Percentiles rank a stretch among this genome's conserved stretches.
Conservation (phyloP, 805 yeast species). For the Zygosaccharomyces gambellarensis region DNA sequence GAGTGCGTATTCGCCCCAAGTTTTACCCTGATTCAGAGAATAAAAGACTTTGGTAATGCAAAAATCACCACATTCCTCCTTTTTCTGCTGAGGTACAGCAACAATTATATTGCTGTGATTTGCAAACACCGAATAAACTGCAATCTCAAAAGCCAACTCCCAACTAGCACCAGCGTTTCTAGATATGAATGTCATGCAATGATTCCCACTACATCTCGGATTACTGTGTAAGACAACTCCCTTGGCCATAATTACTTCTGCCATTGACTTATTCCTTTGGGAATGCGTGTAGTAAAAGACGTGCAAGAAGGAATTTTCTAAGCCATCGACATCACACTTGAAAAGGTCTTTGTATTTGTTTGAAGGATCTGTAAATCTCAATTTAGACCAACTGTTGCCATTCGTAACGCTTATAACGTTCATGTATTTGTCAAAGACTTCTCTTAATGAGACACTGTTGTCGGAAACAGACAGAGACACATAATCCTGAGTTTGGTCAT, state of each 20-base stretch:
- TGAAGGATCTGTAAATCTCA: background rate
- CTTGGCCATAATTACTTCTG: constrained; percentile 1
- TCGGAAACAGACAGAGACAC: background rate
- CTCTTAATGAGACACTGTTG: background rate
- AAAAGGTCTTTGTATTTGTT: background rate
- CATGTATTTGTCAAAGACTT: background rate
- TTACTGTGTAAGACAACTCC: constrained; percentile 6
- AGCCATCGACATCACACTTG: background rate
- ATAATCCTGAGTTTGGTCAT: background rate
- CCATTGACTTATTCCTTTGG: constrained; percentile 18
- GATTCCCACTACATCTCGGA: no score
- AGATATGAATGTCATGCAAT: constrained; percentile 1
- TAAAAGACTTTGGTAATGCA: background rate
- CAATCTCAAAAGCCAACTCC: constrained; percentile 1
- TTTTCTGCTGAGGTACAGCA: constrained; percentile 1
- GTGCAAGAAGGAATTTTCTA: constrained; percentile 1
- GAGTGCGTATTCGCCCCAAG: background rate
- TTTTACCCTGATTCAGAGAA: background rate
- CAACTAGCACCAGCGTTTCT: constrained; percentile 1
- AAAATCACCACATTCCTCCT: background rate
- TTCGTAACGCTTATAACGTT: background rate
- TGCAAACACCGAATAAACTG: constrained; percentile 3
- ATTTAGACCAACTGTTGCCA: constrained; percentile 1
- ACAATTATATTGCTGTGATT: constrained; percentile 1
- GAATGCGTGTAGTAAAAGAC: constrained; percentile 14